Evolutionary conservation across 78 protist species (phyloP), one percentile per base, ranked within the genome.

Genomic region (Salpingoeca rosetta): DNA sequence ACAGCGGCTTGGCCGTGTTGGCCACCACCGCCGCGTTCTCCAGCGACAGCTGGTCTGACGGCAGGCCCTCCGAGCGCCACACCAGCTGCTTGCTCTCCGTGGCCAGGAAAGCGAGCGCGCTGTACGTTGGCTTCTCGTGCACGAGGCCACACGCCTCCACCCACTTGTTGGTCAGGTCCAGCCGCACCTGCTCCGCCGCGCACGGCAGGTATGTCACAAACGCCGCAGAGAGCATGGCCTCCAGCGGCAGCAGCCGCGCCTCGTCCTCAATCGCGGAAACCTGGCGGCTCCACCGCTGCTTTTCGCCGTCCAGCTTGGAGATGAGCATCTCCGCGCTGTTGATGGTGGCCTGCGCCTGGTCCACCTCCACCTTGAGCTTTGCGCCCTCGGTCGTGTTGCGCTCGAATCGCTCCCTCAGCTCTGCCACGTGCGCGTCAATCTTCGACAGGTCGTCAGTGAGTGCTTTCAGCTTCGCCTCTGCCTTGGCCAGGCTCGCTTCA

Each of bases 41-140:
- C 84, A 83, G 39, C 17, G 91, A 83, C 28, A 95, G 89, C 24
- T 80, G 75, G 44, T 95, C 96, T 3, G 86, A 89, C 22, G 97
- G 96, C n/a, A 95, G 90, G 31, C 96, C 96, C 65, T 91, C 84
- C 24, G 85, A 44, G 85, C 92, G 92, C 94, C 92, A 90, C 74
- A 0, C n/a, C 65, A 93, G 88, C 38, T 65, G 80, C 86, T 92
- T 92, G 45, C 88, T 73, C 79, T 92, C 96, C 3, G 91, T 44
- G 35, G 81, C 26, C 82, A 92, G 65, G 86, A 92, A 92, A 41
- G 39, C 25, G 80, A 85, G 28, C 37, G 1, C 2, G 65, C 65
- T 84, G 51, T 3, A 2, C 39, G 40, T 39, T n/a, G n/a, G n/a
- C n/a, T n/a, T n/a, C n/a, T n/a, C n/a, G n/a, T n/a, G n/a, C n/a